Conservation (phyloP, 192 early-diverging fungal species). For the Phlyctochytrium bullatum region DNA sequence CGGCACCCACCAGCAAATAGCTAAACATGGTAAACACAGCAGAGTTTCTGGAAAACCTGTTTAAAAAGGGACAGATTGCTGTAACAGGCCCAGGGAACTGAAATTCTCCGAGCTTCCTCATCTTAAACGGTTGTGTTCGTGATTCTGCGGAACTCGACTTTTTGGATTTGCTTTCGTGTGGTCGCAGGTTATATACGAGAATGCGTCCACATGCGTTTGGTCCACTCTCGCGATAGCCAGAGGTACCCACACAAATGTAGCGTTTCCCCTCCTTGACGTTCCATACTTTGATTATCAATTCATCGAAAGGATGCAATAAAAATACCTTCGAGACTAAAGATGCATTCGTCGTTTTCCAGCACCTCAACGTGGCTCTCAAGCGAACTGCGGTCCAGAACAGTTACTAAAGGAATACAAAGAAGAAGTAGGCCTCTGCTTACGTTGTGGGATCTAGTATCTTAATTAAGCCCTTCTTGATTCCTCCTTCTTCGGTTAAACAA, state of each 20-base stretch:
- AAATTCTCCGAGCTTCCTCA: constrained; percentile 41
- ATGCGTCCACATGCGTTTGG: constrained; percentile 25
- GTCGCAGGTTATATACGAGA: constrained; percentile 43
- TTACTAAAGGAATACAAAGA: no score
- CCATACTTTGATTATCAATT: constrained; percentile 30
- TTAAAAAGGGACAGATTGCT: constrained; percentile 38
- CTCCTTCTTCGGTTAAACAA: constrained; percentile 8
- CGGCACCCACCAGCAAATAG: constrained; percentile 43
- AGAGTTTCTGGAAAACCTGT: no score
- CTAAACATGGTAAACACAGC: constrained; percentile 22
- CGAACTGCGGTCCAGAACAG: no score
- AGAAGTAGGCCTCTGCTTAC: no score
- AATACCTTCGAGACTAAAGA: constrained; percentile 28
- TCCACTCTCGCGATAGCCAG: constrained; percentile 19
- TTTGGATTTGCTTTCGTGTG: background rate
- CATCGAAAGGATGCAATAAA: constrained; percentile 7
- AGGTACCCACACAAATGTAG: constrained; percentile 47
- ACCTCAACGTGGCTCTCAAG: constrained; percentile 33
- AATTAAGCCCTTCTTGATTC: constrained; percentile 21
- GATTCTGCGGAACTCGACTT: background rate
- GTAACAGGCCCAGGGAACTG: constrained; percentile 25
- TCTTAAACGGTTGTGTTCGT: constrained; percentile 14
- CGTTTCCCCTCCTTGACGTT: constrained; percentile 45
- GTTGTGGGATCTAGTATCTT: constrained; percentile 31
- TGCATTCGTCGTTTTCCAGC: constrained; percentile 18